Evolutionary conservation across 2,329 filamentous ascomycete genomes (phyloP), one percentile per base, ranked within the genome.

Genomic region (Dactylellina leptospora): DNA sequence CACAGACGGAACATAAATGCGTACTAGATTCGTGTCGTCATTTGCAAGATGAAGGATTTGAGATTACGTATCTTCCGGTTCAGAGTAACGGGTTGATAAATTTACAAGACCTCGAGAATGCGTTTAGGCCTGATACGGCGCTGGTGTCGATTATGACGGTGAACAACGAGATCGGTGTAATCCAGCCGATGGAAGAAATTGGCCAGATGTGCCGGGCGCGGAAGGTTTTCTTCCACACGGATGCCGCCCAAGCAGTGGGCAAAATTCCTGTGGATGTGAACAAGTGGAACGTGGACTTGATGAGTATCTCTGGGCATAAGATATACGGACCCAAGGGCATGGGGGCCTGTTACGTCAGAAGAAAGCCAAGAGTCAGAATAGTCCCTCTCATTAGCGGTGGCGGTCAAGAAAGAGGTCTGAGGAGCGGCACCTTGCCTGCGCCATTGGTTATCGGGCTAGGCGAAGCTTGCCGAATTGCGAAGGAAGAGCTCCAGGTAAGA

Each of bases 91-190:
- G 95, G n/a, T 82, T 97, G 75, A 84, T 99, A 77, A 86, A 89
- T 75, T 86, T 99, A 83, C 85, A 90, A 42, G 87, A 95, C 76
- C 86, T 99, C 27, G 90, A 96, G 81, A 90, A 88, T 20, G 92
- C 93, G 22, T 96, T 99, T 74, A 87, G 90, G 72, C 93, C 93
- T 0, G 93, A 97, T 72, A 99, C 95, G 11, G 88, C 87, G 44
- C 83, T 99, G 27, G 93, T 97, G 80, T 97, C 93, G 79, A 91
- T 99, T 81, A 99, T 99, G 95, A 88, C 95, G 0, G 95, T 99
- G 78, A 99, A 99, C 84, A 99, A 99, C 80, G 95, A 99, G 82
- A 97, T 99, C 77, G 95, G 95, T 78, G 95, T 99, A n/a, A 96
- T 99, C 68, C 95, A 99, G 81, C 95, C 95, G 0, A 82, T 99